These are phyloP conservation scores for Lagenidium giganteum DNA, from an alignment of 352 stramenopile genomes.

Conservation along the genomic window DNA sequence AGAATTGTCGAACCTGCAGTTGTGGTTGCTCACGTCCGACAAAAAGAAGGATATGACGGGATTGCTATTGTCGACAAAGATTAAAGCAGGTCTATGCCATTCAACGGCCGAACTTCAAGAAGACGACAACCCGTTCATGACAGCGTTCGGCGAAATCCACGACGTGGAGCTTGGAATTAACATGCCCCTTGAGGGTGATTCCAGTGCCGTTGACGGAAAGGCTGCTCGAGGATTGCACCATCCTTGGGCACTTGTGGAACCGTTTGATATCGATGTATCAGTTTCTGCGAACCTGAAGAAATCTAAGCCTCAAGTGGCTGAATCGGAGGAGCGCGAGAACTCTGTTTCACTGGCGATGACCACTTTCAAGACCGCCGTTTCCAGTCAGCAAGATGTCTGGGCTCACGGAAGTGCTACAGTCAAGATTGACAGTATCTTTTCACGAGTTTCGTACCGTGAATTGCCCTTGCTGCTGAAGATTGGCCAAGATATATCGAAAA, in stretches of 20 bases:
- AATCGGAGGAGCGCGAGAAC: too few relatives aligned
- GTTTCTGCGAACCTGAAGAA: too few relatives aligned
- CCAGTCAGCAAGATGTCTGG: too few relatives aligned
- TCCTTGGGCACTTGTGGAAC: conserved; percentile 40
- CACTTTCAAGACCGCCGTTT: too few relatives aligned
- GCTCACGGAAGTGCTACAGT: too few relatives aligned
- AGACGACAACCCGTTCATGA: too few relatives aligned
- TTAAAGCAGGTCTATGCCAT: conserved; percentile 5
- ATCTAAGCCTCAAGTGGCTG: too few relatives aligned
- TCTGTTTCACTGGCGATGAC: too few relatives aligned
- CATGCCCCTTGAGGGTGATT: conserved; percentile 13
- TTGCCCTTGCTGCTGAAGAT: conserved; percentile 65
- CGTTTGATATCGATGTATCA: conserved; percentile 36
- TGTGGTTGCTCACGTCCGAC: conserved; percentile 70
- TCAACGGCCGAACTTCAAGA: conserved; percentile 5
- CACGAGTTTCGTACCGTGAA: conserved; percentile 63
- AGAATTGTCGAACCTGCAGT: conserved; percentile 40
- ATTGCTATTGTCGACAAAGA: conserved; percentile 36
- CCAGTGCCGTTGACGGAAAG: conserved; percentile 1
- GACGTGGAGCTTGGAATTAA: conserved; percentile 34
- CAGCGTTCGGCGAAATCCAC: conserved; percentile 21
- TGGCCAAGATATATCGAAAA: conserved; percentile 3
- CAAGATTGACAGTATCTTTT: conserved; percentile 45
- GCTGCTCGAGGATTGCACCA: conserved; percentile 12
- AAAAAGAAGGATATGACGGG: conserved; percentile 44